Percentiles rank a stretch among this genome's conserved stretches.
Evolutionary conservation across 169 alveolate genomes (phyloP).

Genomic region (Babesia sp.): DNA sequence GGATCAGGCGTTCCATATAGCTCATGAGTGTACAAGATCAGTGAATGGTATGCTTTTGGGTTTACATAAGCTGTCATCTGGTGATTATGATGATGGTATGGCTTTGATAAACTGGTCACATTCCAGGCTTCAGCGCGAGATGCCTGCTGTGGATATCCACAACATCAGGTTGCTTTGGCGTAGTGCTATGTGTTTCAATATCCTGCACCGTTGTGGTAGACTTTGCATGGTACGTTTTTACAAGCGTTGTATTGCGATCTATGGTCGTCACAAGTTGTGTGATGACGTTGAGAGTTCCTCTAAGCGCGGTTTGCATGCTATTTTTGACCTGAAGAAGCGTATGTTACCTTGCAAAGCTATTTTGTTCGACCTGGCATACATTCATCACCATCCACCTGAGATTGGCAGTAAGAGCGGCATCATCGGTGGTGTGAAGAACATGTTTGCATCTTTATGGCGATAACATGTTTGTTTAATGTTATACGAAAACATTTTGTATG

Average conservation of each 20-base stretch:
- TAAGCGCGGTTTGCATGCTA: not conserved
- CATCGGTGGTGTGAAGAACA: constrained; percentile 54
- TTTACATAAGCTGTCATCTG: constrained; percentile 56
- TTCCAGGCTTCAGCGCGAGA: constrained; percentile 58
- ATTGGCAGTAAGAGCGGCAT: constrained; percentile 14
- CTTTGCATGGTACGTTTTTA: constrained; percentile 34
- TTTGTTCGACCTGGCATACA: constrained; percentile 65
- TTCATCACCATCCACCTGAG: constrained; percentile 61
- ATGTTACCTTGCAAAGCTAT: constrained; percentile 53
- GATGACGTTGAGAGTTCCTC: not conserved
- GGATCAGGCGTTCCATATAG: constrained; percentile 65
- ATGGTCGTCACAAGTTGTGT: constrained; percentile 25
- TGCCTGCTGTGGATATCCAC: constrained; percentile 16
- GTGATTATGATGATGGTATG: constrained; percentile 71
- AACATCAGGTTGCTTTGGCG: constrained; percentile 66
- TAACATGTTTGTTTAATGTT: not conserved
- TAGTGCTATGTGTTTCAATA: constrained; percentile 53
- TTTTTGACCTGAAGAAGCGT: constrained; percentile 46
- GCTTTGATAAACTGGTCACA: constrained; percentile 70
- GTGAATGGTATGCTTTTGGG: constrained; percentile 70
- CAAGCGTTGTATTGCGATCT: constrained; percentile 54
- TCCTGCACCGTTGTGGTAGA: constrained; percentile 38
- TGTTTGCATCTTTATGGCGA: constrained; percentile 54
- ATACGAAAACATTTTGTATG: too few species aligned
- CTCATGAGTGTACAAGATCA: constrained; percentile 67